Base-by-base conservation (phyloP, 345 rosid species). In the Gossypium anomalum region DNA sequence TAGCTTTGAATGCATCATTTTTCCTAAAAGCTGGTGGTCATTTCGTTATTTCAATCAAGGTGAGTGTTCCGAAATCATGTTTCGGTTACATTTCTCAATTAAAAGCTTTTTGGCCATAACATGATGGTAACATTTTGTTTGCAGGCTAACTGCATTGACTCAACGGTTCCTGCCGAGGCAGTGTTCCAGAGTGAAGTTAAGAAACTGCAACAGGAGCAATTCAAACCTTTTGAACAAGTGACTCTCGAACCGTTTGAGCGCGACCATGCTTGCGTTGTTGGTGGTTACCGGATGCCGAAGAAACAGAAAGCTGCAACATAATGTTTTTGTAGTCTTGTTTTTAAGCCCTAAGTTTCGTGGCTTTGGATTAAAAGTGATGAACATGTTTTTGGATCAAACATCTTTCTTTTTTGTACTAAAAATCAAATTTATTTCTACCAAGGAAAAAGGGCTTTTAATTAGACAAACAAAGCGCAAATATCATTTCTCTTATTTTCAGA, bases 1-100 rank as follows among this genome's bases (percentile, higher is more conserved):
- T 96, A 77, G 99, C 97, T 4, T 78, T 96, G 74, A 96, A 93
- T 81, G 97, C 95, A 16, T 84, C 92, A 1, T 89, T 78, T 81
- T 96, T 93, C 43, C 86, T 96, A 52, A 96, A 93, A 81, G 55
- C 99, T 45, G 98, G 98, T 51, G 99, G 98, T 3, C 97, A 96
- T 81, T 96, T 96, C 82, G 99, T 96, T 14, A 96, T 96, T 63
- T 96, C 99, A 45, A 96, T 96, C 56, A 93, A 96, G 99, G 99
- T 96, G 63, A 20, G 89, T 80, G 45, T 74, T 58, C 52, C 11
- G 25, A 22, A 14, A 11, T 10, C 4, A 8, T 7, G 19, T 22
- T 1, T 6, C 7, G 7, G 41, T 5, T 34, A 34, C 7, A 34
- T 34, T 34, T 34, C 41, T 34, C 7, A 8, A 0, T 1, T 2